Base-by-base conservation (phyloP, 2,329 filamentous ascomycete genomes). In the Aspergillus tamarii region DNA sequence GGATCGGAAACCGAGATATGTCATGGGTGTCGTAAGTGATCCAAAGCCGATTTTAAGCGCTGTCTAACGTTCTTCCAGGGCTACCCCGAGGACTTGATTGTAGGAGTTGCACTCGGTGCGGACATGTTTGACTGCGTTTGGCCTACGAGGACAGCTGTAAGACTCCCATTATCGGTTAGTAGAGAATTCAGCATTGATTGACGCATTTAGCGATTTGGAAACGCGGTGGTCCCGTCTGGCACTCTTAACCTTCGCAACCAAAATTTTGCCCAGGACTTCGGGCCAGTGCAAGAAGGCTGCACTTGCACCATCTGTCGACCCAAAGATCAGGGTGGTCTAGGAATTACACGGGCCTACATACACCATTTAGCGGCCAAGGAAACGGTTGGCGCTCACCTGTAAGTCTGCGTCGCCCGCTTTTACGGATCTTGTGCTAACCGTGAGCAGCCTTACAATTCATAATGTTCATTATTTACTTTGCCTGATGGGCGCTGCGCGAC, bases 91-190 rank as follows among this genome's bases (percentile, higher is more conserved):
- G 95, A 99, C 74, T 84, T 99, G 61, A 87, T 99, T 2, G 94
- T 99, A 45, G 96, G 93, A 59, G 89, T 97, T 4, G 95, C 95
- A 1, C 85, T 99, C 0, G 95, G 95, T 4, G 95, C 95, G 56
- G 95, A 99, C 80, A 99, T 99, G 95, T 99, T 99, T 76, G 95
- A 99, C 80, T 99, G 96, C 75, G 95, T 99, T 8, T 99, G 95
- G 95, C 96, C 95, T 1, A 98, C 95, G 5, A 86, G 95, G 60
- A 99, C 95, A 41, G 95, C 95, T 9, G 86, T 88, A 80, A 75
- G 84, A 74, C 39, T 41, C 46, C 12, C n/a, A 8, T 43, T 36
- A 23, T 26, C 39, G 6, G 19, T 2, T 41, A 12, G 36, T 41
- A 16, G n/a, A n/a, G 58, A 62, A 62, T 68, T 23, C 68, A 32